Conservation (phyloP, 805 yeast genomes). For the Suhomyces sp. region DNA sequence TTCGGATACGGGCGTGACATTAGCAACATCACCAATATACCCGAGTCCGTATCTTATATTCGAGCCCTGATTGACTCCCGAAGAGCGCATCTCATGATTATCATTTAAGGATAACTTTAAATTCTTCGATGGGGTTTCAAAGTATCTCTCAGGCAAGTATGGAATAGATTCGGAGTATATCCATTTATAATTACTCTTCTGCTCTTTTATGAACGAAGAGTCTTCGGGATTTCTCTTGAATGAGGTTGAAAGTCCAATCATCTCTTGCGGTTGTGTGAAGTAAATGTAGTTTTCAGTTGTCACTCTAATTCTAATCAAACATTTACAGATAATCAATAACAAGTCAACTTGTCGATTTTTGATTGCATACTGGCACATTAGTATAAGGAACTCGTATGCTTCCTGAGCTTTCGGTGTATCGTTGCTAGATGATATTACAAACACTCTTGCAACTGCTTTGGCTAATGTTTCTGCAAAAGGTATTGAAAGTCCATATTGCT, state of each 20-base stretch:
- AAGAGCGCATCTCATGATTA: neutral
- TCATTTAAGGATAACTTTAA: slow-evolving; percentile 9
- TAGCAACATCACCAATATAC: neutral
- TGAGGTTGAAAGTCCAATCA: slow-evolving; percentile 64
- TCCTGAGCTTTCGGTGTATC: slow-evolving; percentile 28
- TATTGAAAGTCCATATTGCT: slow-evolving; percentile 10
- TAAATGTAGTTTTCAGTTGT: slow-evolving; percentile 46
- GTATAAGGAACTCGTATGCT: slow-evolving; percentile 31
- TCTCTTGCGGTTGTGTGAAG: slow-evolving; percentile 55
- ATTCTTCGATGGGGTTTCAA: slow-evolving; percentile 40
- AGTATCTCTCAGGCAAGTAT: slow-evolving; percentile 46
- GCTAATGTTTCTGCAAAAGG: slow-evolving; percentile 19
- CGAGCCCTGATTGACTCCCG: neutral
- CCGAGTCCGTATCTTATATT: neutral
- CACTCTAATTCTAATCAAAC: slow-evolving; percentile 54
- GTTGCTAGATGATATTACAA: slow-evolving; percentile 22
- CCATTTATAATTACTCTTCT: slow-evolving; percentile 42
- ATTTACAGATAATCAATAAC: slow-evolving; percentile 49
- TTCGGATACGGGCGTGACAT: neutral
- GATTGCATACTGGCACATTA: slow-evolving; percentile 37
- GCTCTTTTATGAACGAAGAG: slow-evolving; percentile 18
- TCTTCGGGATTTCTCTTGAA: slow-evolving; percentile 48
- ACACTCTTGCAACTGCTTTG: slow-evolving; percentile 24
- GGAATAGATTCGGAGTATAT: slow-evolving; percentile 55
- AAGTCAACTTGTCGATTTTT: slow-evolving; percentile 32